Evolutionary conservation across 495 filamentous ascomycete species (phyloP).

Genomic region (Aspergillus hancockii): DNA sequence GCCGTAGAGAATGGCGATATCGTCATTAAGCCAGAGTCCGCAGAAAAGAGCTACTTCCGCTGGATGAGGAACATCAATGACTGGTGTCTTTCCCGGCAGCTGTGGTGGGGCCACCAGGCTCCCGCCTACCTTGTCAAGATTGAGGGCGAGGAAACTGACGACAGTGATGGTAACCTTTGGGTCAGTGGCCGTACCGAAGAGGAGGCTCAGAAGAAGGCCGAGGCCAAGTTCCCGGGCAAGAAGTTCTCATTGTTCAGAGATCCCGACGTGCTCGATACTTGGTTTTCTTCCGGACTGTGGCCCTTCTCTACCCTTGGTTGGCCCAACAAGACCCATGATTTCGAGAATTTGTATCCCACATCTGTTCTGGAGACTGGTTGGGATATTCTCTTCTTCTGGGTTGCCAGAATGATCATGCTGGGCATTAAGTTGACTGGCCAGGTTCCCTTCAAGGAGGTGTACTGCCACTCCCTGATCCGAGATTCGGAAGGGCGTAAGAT

Average conservation of each 20-base stretch:
- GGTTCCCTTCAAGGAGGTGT: slow-evolving; percentile 76
- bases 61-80: slow-evolving; percentile 77
- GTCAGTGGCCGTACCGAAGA: slow-evolving; percentile 66
- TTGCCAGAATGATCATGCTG: slow-evolving; percentile 82
- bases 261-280: slow-evolving; percentile 77
- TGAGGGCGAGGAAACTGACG: slow-evolving; percentile 59
- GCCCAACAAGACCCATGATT: slow-evolving; percentile 67
- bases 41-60: slow-evolving; percentile 68
- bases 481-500: slow-evolving; percentile 82
- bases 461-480: slow-evolving; percentile 74
- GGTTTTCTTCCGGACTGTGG: slow-evolving; percentile 82
- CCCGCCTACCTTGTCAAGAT: slow-evolving; percentile 73
- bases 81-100: slow-evolving; percentile 80
- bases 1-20: slow-evolving; percentile 69
- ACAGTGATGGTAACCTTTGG: slow-evolving; percentile 62
- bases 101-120: slow-evolving; percentile 85
- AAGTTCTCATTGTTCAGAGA: slow-evolving; percentile 68
- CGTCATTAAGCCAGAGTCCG: slow-evolving; percentile 67
- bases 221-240: slow-evolving; percentile 66
- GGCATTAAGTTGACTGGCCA: slow-evolving; percentile 74
- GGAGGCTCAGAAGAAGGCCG: slow-evolving; percentile 64
- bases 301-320: slow-evolving; percentile 82
- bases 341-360: slow-evolving; percentile 72
- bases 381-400: slow-evolving; percentile 90
- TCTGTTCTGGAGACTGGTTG: slow-evolving; percentile 77